Evolutionary conservation across 306 rosid species (phyloP), one percentile per base, ranked within the genome.

Genomic region (Cercis canadensis): DNA sequence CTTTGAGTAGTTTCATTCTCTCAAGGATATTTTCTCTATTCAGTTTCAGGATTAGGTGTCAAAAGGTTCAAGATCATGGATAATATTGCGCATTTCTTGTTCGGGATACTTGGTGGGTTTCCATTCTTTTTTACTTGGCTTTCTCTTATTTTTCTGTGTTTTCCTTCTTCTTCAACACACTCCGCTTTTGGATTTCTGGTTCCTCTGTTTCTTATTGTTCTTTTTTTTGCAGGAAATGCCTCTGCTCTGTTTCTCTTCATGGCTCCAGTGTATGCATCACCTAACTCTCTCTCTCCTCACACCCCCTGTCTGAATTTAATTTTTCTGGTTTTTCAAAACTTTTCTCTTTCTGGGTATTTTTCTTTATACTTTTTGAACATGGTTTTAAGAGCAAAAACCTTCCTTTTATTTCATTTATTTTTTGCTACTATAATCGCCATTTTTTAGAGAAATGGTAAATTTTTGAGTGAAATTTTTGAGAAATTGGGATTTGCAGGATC

Each of bases 171-270:
- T 24, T 24, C 29, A 24, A 24, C 3, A 1, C 29, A 1, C 29
- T 24, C 29, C 3, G 29, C 29, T 24, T 3, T 24, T 24, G 29
- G 29, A 24, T 24, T 24, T 24, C 29, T 37, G 43, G 43, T 37
- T 37, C 43, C 43, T 37, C 62, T 57, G 72, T 53, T 61, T 65
- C 64, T 81, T 7, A 56, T 47, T 36, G 18, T 51, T 57, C 41
- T 60, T 43, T 31, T 15, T 44, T 56, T 9, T 67, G 19, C 83
- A 94, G 99, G 99, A 43, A 94, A 94, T 85, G 96, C 71, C 21
- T 80, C 90, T 6, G 99, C 97, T 75, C 67, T 94, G 59, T 94
- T 94, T 84, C 99, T 94, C 86, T 94, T 89, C 92, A 77, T 94
- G 76, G 62, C 99, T 19, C 99, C 99, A 18, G 69, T 75, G 99